Base-by-base conservation (phyloP, 345 rosid genomes). In the Clarkia xantiana region DNA sequence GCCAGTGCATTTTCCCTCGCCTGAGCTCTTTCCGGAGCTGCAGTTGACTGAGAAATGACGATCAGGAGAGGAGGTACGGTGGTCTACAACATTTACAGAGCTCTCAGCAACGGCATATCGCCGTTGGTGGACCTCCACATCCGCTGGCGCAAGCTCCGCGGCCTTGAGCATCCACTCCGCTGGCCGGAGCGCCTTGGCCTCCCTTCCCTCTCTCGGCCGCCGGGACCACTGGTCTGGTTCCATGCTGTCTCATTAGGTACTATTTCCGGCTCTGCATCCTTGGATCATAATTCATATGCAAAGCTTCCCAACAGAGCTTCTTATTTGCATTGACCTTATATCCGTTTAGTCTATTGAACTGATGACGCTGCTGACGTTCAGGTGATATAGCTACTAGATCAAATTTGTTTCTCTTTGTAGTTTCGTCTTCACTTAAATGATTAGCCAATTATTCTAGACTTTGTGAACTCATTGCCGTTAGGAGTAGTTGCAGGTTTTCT, bases 201-300 rank as follows among this genome's bases (percentile, higher is more conserved):
- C 23, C 70, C 97, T 25, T 90, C 94, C 40, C 62, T 68, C 43
- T 54, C 66, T 47, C 82, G 97, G 0, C 86, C 91, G 0, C 68
- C 83, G 3, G 95, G 94, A 22, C 71, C 63, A 0, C 90, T 90
- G 51, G 59, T 85, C 59, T 89, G 97, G 94, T 82, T 89, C 69
- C 97, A 82, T 67, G 94, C 95, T 54, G 95, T 82, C 43, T 89
- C 97, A 34, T 68, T 89, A 72, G 94, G 87, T 81, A 36, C 6
- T 9, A 4, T 23, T 18, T 9, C 39, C 10, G 20, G 9, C 40
- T 54, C 36, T 34, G 43, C 16, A 55, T 9, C 53, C 41, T 10
- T 40, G 15, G 22, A 17, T 40, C 40, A 45, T 29, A 38, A 23
- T 23, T 40, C 40, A 45, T 29, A 38, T 49, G 18, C 14, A 9